Conservation (phyloP, 495 filamentous ascomycete species). For the Xylaria flabelliformis region DNA sequence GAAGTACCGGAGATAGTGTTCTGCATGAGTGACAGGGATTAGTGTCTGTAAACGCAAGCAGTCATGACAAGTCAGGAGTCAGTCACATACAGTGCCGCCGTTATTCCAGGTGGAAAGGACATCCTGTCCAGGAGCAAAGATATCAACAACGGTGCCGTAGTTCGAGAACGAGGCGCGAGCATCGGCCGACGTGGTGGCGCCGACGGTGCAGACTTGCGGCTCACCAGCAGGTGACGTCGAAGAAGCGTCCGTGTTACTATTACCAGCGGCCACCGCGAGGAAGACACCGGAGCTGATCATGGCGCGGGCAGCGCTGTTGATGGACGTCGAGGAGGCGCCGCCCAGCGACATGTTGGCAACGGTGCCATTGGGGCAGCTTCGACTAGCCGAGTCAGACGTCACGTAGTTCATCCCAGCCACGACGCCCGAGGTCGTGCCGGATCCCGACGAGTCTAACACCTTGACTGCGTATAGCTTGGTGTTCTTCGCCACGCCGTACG, state of each 20-base stretch:
- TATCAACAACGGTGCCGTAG: conserved; percentile 65
- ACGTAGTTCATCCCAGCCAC: conserved; percentile 59
- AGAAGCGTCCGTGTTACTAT: conserved; percentile 54
- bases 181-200: conserved; percentile 56
- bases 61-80: not conserved
- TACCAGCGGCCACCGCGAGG: conserved; percentile 64
- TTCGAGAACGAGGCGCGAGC: conserved; percentile 66
- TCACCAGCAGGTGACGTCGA: conserved; percentile 64
- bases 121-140: conserved; percentile 64
- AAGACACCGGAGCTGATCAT: conserved; percentile 59
- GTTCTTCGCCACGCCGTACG: conserved; percentile 57
- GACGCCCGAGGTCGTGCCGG: conserved; percentile 55
- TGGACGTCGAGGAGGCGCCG: conserved; percentile 58
- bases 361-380: conserved; percentile 20
- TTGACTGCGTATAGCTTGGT: conserved; percentile 56
- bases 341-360: conserved; percentile 64
- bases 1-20: conserved; percentile 74
- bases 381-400: conserved; percentile 38
- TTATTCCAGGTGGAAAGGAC: conserved; percentile 66
- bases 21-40: conserved; percentile 30
- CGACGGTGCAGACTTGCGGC: conserved; percentile 64
- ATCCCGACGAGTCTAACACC: conserved; percentile 56
- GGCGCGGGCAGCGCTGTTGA: conserved; percentile 59
- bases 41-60: not conserved
- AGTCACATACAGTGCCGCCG: conserved; percentile 50